These are phyloP conservation scores for Teratosphaeria gauchensis DNA, from an alignment of 2,329 filamentous ascomycete species.

Conservation along the genomic window DNA sequence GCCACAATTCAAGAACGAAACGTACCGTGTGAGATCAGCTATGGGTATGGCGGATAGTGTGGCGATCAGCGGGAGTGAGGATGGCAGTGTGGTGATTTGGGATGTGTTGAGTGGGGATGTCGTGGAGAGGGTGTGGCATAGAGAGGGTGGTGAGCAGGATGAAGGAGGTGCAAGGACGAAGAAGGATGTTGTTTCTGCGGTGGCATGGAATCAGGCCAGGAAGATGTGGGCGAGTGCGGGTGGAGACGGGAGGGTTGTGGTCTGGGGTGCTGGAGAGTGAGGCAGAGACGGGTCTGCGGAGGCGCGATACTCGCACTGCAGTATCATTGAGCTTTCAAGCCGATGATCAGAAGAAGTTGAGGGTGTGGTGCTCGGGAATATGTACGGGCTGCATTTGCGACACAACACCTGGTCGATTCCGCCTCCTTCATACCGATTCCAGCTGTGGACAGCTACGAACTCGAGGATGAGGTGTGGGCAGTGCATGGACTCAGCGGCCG, in stretches of 20 bases:
- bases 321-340: too few relatives aligned
- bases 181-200: constrained; percentile 39
- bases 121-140: constrained; percentile 49
- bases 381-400: too few relatives aligned
- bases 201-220: constrained; percentile 37
- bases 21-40: constrained; percentile 64
- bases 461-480: too few relatives aligned
- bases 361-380: too few relatives aligned
- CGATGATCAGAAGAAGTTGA: too few relatives aligned
- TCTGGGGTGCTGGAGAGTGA: constrained; percentile 19
- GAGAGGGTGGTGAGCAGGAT: constrained; percentile 12
- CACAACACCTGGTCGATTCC: too few relatives aligned
- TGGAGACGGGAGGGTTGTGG: constrained; percentile 35
- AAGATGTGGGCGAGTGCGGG: constrained; percentile 42
- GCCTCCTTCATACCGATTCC: too few relatives aligned
- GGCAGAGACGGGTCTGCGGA: not conserved
- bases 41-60: constrained; percentile 68
- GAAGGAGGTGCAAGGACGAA: constrained; percentile 29
- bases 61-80: constrained; percentile 73
- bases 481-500: too few relatives aligned
- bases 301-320: too few relatives aligned
- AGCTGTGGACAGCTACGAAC: too few relatives aligned
- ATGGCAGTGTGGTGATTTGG: constrained; percentile 68
- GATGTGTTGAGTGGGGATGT: constrained; percentile 63
- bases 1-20: constrained; percentile 50